Evolutionary conservation across 257 asterid species (phyloP), one percentile per base, ranked within the genome.

Genomic region (Galeopsis tetrahit): DNA sequence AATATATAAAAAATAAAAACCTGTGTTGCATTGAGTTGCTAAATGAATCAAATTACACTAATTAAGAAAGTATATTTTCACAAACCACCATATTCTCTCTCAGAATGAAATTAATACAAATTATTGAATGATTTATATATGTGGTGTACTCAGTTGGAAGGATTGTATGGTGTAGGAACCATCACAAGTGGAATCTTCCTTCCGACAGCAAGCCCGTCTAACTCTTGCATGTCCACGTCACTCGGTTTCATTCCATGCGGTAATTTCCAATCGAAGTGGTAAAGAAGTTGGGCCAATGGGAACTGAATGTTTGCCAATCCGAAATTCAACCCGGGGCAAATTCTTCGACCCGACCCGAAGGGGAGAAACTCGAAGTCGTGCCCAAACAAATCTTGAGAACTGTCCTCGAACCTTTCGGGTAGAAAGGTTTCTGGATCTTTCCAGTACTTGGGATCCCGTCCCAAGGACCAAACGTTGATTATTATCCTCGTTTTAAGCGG

Each of bases 361-460:
- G 82, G 84, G 8, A 79, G 11, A 46, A 13, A 79, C 42, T 79
- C 80, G 3, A 79, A 38, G 15, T 70, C 11, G 10, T 28, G 69
- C 8, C 82, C 80, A 52, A 36, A 4, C 61, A 77, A 77, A 42
- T 80, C 81, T 0, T 7, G 11, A 2, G 72, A 62, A 7, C 68
- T 69, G 2, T 52, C 63, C 55, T 76, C 75, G n/a, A 80, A 80
- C 10, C 82, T 57, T 4, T 80, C 79, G 7, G 79, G 82, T 4
- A n/a, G 5, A 21, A 75, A 83, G 7, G 14, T 13, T 4, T 75
- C 68, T 0, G 82, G 83, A 11, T 75, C 56, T 6, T 8, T 4
- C 84, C 84, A 82, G 32, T 77, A 58, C 5, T 60, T 39, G 1
- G 84, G 84, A 14, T 77, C 65, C 66, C 84, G 57, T 9, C 82